A percentile compares a stretch with the other conserved stretches of the same genome.
Evolutionary conservation across 192 early-diverging fungal genomes (phyloP).

Genomic region (Coemansia furcata): DNA sequence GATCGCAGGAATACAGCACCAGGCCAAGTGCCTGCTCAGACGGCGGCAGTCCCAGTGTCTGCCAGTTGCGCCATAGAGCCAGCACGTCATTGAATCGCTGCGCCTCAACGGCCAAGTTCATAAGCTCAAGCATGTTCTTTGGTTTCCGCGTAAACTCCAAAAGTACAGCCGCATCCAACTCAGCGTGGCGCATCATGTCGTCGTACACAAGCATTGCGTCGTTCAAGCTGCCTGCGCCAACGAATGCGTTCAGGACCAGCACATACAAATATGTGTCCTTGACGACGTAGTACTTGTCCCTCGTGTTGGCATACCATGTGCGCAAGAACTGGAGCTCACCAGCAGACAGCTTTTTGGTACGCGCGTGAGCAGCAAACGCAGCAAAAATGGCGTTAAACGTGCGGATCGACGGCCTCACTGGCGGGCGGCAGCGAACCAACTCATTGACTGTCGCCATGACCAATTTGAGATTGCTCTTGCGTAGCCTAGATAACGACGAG

Average conservation of each 20-base stretch:
- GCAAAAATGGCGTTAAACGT: conserved; percentile 43
- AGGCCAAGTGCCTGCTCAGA: conserved; percentile 12
- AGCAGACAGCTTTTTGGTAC: not conserved
- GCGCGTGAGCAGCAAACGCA: conserved; percentile 29
- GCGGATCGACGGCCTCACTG: conserved; percentile 31
- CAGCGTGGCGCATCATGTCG: conserved; percentile 34
- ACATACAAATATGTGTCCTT: conserved; percentile 38
- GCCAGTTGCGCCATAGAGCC: conserved; percentile 41
- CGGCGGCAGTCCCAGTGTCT: conserved; percentile 9
- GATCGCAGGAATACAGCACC: conserved; percentile 44
- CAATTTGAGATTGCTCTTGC: conserved; percentile 17
- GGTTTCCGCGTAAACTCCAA: conserved; percentile 12
- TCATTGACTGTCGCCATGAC: conserved; percentile 19
- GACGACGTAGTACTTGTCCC: conserved; percentile 28
- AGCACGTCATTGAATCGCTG: conserved; percentile 21
- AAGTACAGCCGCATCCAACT: conserved; percentile 14
- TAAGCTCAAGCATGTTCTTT: conserved; percentile 17
- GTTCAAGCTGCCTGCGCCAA: conserved; percentile 9
- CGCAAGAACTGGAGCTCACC: conserved; percentile 28
- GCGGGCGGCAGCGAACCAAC: conserved; percentile 21
- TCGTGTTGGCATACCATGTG: conserved; percentile 32
- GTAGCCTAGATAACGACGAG: conserved; percentile 22
- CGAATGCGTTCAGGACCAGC: conserved; percentile 33
- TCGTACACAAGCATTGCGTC: conserved; percentile 37
- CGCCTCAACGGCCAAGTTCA: conserved; percentile 16